Evolutionary conservation across 2,329 filamentous ascomycete species (phyloP), one percentile per base, ranked within the genome.

Genomic region (Ascochyta viciae-villosae): DNA sequence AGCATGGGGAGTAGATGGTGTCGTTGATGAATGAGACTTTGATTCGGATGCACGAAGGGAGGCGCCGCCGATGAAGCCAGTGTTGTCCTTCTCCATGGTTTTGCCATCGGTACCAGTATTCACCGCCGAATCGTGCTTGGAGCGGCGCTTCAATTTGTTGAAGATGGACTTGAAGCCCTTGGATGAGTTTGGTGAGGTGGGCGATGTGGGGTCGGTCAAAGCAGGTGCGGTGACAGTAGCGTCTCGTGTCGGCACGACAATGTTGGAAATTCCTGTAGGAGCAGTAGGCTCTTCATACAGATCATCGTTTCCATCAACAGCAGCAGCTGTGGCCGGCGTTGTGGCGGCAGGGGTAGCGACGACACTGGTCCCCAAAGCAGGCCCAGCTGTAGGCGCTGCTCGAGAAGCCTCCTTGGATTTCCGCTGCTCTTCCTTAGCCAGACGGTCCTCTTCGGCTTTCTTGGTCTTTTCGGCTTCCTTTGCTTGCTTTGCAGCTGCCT

Each of bases 381-480:
- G 47, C 10, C 47, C 47, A 38, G 29, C n/a, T 24, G 29, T 10
- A 37, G 53, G 46, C 12, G 27, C 42, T 15, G 50, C 31, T 33
- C 45, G 55, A 5, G 71, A 66, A 27, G 67, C 63, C 39, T 78
- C 75, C 48, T 73, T 76, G 1, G 78, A 78, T 51, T 78, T 85
- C 23, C 80, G 82, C 69, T 84, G 86, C 50, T 86, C 82, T 51
- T 82, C 81, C 58, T 83, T 75, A n/a, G 57, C 58, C 9, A 72
- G 19, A 2, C 68, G 79, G 66, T 83, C 86, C 60, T 86, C 81
- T 60, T 85, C 84, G 1, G 79, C 78, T 61, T 80, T 83, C 39
- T 76, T 79, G 2, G 80, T 77, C 66, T 82, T 81, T 47, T 79
- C 79, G 3, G 76, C 67, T 35, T 76, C 74, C 52, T 75, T 77